Conservation (phyloP, 768 basidiomycete genomes). For the Strobilomyces confusus region DNA sequence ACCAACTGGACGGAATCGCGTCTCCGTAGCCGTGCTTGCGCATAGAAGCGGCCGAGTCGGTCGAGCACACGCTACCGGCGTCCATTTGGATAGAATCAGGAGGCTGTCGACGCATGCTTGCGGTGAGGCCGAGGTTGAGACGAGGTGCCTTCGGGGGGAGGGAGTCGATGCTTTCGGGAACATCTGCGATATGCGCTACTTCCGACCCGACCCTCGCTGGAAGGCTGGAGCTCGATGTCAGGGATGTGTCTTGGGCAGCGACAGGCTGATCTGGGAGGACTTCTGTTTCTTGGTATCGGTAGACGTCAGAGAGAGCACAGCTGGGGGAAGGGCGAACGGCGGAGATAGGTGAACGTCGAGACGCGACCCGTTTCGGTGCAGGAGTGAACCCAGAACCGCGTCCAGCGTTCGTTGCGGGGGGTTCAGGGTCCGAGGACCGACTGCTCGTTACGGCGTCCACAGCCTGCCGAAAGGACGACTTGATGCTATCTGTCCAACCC, state of each 20-base stretch:
- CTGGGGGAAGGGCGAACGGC: not conserved
- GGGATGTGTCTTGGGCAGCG: not conserved
- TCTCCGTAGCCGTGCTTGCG: slow-evolving; percentile 23
- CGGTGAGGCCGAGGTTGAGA: slow-evolving; percentile 1
- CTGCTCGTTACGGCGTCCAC: slow-evolving; percentile 48
- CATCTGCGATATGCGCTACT: not conserved
- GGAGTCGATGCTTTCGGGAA: not conserved
- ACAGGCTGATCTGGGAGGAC: not conserved
- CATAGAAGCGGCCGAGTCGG: slow-evolving; percentile 19
- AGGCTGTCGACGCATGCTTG: not conserved
- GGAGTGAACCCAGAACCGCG: slow-evolving; percentile 20
- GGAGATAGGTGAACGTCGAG: slow-evolving; percentile 13
- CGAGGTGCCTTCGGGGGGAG: not conserved
- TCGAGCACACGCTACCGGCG: slow-evolving; percentile 25
- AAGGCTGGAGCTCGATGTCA: not conserved
- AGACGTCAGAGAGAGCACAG: not conserved
- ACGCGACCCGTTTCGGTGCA: slow-evolving; percentile 15
- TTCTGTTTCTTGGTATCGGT: not conserved
- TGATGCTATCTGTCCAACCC: slow-evolving; percentile 42
- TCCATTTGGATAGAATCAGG: slow-evolving; percentile 7
- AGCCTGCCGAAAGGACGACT: slow-evolving; percentile 43
- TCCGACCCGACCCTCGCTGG: not conserved
- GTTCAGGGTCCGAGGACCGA: slow-evolving; percentile 22
- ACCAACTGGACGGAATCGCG: slow-evolving; percentile 23
- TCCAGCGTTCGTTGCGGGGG: not conserved